Conservation (phyloP, 2,329 filamentous ascomycete genomes). For the Trichoderma atrobrunneum region DNA sequence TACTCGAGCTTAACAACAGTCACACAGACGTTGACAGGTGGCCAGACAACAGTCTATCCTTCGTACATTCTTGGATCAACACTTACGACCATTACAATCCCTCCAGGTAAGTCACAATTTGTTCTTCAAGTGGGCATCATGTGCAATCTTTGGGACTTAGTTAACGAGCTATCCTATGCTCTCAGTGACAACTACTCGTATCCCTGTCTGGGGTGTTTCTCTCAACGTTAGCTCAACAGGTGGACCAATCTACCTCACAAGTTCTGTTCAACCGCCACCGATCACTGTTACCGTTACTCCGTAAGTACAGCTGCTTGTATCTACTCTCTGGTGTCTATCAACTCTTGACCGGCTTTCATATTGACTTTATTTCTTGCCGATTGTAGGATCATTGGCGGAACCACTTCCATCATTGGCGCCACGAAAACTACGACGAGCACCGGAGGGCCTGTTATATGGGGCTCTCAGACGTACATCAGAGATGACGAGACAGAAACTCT, state of each 20-base stretch:
- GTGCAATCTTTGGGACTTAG: background rate
- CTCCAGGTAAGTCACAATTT: too few relatives aligned
- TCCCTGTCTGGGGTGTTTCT: background rate
- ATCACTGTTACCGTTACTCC: background rate
- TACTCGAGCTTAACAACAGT: background rate
- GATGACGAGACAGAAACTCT: background rate
- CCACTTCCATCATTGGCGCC: background rate
- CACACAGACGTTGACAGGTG: background rate
- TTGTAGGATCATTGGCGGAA: background rate
- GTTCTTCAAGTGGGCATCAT: background rate
- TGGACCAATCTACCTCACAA: background rate
- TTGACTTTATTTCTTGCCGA: background rate
- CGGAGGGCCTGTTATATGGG: background rate
- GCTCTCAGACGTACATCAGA: background rate
- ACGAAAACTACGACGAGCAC: background rate
- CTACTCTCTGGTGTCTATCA: background rate
- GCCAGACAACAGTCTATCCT: background rate
- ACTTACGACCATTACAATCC: background rate
- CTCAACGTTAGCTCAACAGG: background rate
- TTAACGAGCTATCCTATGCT: background rate
- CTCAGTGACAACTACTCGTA: background rate
- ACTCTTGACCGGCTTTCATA: background rate
- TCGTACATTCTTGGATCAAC: background rate
- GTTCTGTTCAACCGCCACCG: background rate
- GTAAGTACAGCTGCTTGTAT: background rate